phyloP scores from a whole-genome alignment of 139 green algal species.

The Tetraselmis striata region DNA sequence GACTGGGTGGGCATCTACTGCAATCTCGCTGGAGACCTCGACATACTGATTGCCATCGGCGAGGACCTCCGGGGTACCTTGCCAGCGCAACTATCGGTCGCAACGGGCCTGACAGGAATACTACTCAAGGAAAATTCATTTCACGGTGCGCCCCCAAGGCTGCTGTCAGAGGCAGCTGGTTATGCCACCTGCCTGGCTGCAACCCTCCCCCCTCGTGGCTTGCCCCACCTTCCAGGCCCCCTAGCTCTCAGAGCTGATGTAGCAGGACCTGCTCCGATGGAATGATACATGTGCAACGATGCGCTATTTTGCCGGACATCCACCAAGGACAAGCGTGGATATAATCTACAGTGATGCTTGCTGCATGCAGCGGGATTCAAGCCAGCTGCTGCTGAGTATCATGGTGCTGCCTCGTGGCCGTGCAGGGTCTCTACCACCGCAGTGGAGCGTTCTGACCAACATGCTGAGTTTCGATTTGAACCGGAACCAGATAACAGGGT shows the following conservation, averaged over 20 bases:
- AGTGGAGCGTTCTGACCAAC: not conserved
- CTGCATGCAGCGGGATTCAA: not conserved
- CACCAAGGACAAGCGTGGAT: no score
- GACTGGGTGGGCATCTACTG: not conserved
- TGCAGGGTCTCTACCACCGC: not conserved
- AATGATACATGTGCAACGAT: not conserved
- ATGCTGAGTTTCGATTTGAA: not conserved
- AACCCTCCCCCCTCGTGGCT: no score
- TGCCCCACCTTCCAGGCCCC: no score
- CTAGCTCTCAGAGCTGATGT: no score
- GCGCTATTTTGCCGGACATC: no score
- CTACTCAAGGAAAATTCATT: not conserved
- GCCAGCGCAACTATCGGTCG: not conserved
- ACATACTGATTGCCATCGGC: not conserved
- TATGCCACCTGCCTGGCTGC: no score
- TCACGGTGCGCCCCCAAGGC: no score
- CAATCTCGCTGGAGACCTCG: not conserved
- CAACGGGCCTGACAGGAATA: not conserved
- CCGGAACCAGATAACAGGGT: not conserved
- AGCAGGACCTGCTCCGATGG: no score
- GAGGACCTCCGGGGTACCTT: not conserved
- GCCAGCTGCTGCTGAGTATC: not conserved
- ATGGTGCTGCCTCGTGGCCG: no score
- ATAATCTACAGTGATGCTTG: no score
- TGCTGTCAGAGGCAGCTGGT: no score